Evolutionary conservation across 1,139 yeast genomes (phyloP), one percentile per base, ranked within the genome.

Genomic region (Dujonia santamariae): DNA sequence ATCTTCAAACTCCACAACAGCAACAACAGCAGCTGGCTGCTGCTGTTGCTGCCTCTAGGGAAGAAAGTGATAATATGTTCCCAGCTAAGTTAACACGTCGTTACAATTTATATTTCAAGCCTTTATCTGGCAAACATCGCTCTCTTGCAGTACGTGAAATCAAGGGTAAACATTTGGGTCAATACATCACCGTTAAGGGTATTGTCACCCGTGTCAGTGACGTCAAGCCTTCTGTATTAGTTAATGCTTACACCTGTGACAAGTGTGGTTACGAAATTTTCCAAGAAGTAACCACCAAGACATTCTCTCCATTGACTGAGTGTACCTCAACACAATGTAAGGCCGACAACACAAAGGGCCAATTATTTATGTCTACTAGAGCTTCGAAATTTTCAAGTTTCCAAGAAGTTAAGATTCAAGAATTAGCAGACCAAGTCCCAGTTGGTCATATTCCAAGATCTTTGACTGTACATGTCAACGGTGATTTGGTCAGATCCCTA

Each of bases 401-500:
- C 68, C 99, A 94, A 63, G 98, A 94, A 51, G 94, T 90, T 36
- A 83, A 86, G 51, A 74, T 94, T 42, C 99, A 94, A 63, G 99
- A 94, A 62, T 65, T 92, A 57, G 87, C 98, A 11, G 83, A 83
- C 44, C 98, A 92, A 61, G 98, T 94, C 8, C 98, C 99, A 0
- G 94, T 90, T 16, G 98, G 98, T 31, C 97, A 92, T 58, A 92
- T 94, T 45, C 99, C 99, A 29, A 76, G 98, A 52, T 67, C 88
- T 26, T 67, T 94, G 43, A 76, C 85, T 4, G 75, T 90, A 35
- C 96, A 92, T 54, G 80, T 90, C 14, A 86, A 85, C 51, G 99
- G 99, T 20, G 83, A 86, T 40, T 66, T 94, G 41, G 97, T 88
- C 16, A 77, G 99, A 54, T 63, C 82, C 14, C 74, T 87, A 68